Evolutionary conservation across 768 basidiomycete genomes (phyloP), one percentile per base, ranked within the genome.

Genomic region (Tricholoma flavovirens): DNA sequence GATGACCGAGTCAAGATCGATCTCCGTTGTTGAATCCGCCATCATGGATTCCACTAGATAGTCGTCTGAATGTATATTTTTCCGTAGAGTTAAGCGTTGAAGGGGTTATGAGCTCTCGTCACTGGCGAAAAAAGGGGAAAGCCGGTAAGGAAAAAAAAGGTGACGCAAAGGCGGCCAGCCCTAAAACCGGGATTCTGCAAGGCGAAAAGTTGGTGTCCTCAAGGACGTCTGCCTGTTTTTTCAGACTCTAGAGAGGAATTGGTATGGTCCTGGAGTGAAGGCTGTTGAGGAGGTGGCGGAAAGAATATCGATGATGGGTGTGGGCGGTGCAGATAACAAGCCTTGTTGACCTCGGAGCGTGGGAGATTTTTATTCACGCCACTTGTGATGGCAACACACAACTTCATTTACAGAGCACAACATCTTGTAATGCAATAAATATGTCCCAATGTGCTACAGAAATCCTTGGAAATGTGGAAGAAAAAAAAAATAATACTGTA

Each of bases 1-100:
- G 69, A 99, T 98, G 79, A 99, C 93, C 73, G 93, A 95, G 81
- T 99, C 96, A 60, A 98, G 84, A 83, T 99, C 96, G 75, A 99
- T 96, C 73, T 98, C 96, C 69, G 88, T 88, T 59, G 83, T 76
- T 63, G 85, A 77, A 67, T 92, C 89, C 68, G 88, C 84, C 89
- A 90, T 90, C 55, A 46, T 66, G 70, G 56, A 60, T 60, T 45
- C 54, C 57, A 58, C 43, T 56, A 52, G 59, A 26, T 32, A 45
- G 51, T 57, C 49, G 33, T 52, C 51, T 56, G 58, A 45, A 12
- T 50, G 51, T 46, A 54, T n/a, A 42, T 46, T 54, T 56, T 46
- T 51, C 54, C 50, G 26, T 35, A n/a, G 46, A 50, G n/a, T 30
- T 29, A 22, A 40, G 40, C 33, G 53, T 59, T 53, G 29, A 58